phyloP scores from a whole-genome alignment of 2,329 filamentous ascomycete genomes.

The Epicoccum sorghinum region DNA sequence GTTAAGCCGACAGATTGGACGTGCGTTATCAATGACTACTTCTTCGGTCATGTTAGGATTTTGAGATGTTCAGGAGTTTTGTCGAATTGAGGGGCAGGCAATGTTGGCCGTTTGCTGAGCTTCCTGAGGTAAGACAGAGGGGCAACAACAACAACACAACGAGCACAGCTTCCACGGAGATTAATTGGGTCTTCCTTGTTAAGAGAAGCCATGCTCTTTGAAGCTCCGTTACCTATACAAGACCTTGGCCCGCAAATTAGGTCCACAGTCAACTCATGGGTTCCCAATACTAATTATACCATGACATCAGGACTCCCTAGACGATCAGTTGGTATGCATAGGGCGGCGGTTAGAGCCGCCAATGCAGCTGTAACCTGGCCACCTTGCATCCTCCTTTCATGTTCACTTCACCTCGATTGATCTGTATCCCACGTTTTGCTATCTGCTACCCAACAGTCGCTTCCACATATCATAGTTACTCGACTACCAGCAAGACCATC shows the following conservation, averaged over 20 bases:
- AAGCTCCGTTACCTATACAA: neutral
- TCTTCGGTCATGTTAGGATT: too few species aligned
- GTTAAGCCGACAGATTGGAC: too few species aligned
- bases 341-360: conserved; percentile 11
- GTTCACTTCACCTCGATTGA: conserved; percentile 11
- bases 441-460: conserved; percentile 6
- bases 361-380: conserved; percentile 6
- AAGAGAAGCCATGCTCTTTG: neutral
- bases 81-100: too few species aligned
- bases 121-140: too few species aligned
- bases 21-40: too few species aligned
- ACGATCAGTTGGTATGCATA: conserved; percentile 7
- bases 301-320: conserved; percentile 21
- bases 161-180: neutral
- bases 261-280: conserved; percentile 6
- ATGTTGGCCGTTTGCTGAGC: too few species aligned
- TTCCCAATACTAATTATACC: neutral
- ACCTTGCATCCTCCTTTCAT: conserved; percentile 14
- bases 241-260: neutral
- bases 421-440: conserved; percentile 4
- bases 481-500: conserved; percentile 7
- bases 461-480: conserved; percentile 7
- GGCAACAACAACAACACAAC: neutral
- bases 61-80: too few species aligned
- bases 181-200: neutral